Evolutionary conservation across 2,329 filamentous ascomycete species (phyloP).

Genomic region (Alternaria alternata): DNA sequence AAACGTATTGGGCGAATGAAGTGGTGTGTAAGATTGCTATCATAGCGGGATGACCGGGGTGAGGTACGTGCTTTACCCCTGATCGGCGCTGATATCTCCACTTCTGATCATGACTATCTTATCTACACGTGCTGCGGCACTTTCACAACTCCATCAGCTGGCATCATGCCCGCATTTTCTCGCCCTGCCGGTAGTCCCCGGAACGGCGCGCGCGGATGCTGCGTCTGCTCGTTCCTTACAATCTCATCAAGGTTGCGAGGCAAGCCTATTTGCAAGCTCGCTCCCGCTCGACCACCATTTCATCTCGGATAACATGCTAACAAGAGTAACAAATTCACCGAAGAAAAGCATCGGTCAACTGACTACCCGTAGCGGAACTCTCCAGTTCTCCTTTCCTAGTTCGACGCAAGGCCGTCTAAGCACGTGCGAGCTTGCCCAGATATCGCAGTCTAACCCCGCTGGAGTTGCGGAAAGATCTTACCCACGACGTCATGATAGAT

Average conservation of each 20-base stretch:
- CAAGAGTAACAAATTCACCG: slow-evolving; percentile 1
- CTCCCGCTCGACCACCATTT: neutral
- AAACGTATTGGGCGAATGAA: slow-evolving; percentile 15
- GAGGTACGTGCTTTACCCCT: slow-evolving; percentile 16
- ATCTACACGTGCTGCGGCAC: slow-evolving; percentile 7
- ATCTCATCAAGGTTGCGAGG: neutral
- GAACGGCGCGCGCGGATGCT: neutral
- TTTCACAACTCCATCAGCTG: neutral
- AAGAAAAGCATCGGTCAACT: slow-evolving; percentile 1
- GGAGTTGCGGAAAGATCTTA: neutral
- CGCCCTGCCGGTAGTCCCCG: neutral
- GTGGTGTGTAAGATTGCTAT: slow-evolving; percentile 10
- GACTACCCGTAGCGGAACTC: neutral
- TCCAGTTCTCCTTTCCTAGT: slow-evolving; percentile 1
- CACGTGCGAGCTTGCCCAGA: neutral
- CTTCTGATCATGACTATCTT: slow-evolving; percentile 7
- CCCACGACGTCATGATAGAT: neutral
- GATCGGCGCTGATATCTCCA: slow-evolving; percentile 16
- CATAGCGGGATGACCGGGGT: neutral
- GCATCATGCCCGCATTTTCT: slow-evolving; percentile 1
- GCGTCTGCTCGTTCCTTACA: neutral
- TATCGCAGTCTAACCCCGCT: slow-evolving; percentile 1
- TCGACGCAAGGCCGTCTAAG: neutral
- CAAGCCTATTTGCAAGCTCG: neutral
- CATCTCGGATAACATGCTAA: neutral